phyloP scores from a whole-genome alignment of 768 basidiomycete species.

The Myochromella boudieri region DNA sequence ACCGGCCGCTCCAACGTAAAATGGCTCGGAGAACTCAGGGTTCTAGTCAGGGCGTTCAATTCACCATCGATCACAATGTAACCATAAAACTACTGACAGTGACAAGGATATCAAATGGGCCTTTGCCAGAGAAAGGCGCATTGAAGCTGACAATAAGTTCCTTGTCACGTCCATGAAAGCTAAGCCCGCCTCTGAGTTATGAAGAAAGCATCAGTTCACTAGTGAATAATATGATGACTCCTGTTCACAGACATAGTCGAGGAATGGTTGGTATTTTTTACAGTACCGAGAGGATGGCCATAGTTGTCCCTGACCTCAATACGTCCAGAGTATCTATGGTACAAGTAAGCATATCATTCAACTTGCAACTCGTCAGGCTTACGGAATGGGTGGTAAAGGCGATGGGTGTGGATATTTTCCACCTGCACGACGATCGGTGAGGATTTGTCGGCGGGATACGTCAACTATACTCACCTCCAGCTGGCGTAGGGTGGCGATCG shows the following conservation, averaged over 20 bases:
- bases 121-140: slow-evolving; percentile 18
- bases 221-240: background rate
- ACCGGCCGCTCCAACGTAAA: slow-evolving; percentile 37
- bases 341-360: slow-evolving; percentile 5
- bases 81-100: slow-evolving; percentile 28
- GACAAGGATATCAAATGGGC: slow-evolving; percentile 33
- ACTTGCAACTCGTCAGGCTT: slow-evolving; percentile 3
- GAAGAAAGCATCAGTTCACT: background rate
- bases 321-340: slow-evolving; percentile 31
- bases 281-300: slow-evolving; percentile 30
- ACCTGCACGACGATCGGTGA: slow-evolving; percentile 11
- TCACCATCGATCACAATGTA: background rate
- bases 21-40: slow-evolving; percentile 34
- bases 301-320: slow-evolving; percentile 33
- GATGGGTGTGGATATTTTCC: slow-evolving; percentile 22
- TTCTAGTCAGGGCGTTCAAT: slow-evolving; percentile 28
- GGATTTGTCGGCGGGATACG: background rate
- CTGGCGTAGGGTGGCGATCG: slow-evolving; percentile 25
- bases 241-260: slow-evolving; percentile 22
- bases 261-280: slow-evolving; percentile 30
- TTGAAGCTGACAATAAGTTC: slow-evolving; percentile 34
- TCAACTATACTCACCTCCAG: slow-evolving; percentile 19
- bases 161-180: slow-evolving; percentile 25
- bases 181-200: slow-evolving; percentile 32
- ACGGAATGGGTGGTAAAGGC: slow-evolving; percentile 26